Percentiles rank a stretch among this genome's conserved stretches.
These are phyloP conservation scores for Tilletia caries DNA, from an alignment of 1,284 basidiomycete species.

Conservation along the genomic window DNA sequence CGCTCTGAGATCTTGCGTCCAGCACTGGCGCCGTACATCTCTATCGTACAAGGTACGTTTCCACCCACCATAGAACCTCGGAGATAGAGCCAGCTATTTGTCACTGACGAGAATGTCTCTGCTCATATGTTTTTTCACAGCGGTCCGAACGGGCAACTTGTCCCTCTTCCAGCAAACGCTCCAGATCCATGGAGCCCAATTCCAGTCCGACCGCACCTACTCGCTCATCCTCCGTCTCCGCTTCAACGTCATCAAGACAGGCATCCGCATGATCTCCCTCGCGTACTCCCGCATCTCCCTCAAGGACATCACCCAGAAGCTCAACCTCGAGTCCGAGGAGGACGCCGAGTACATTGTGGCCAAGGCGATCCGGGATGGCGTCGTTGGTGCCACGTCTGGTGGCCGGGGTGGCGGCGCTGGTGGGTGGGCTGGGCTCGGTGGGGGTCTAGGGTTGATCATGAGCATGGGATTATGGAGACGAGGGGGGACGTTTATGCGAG, in stretches of 20 bases:
- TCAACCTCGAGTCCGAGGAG: slow-evolving; percentile 93
- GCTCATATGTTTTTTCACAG: no score
- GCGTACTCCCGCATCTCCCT: slow-evolving; percentile 94
- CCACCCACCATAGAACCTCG: no score
- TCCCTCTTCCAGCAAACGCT: slow-evolving; percentile 86
- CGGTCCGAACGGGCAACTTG: slow-evolving; percentile 89
- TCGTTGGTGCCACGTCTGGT: slow-evolving; percentile 73
- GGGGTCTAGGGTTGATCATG: slow-evolving; percentile 65
- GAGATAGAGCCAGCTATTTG: no score
- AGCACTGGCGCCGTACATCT: no score
- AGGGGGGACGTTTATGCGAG: slow-evolving; percentile 74
- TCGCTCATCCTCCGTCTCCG: slow-evolving; percentile 89
- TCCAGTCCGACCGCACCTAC: slow-evolving; percentile 83
- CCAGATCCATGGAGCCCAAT: slow-evolving; percentile 70
- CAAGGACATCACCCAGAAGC: slow-evolving; percentile 89
- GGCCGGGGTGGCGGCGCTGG: background rate
- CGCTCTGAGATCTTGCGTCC: no score
- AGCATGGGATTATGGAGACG: slow-evolving; percentile 87
- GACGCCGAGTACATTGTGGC: slow-evolving; percentile 99
- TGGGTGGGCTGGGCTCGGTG: background rate
- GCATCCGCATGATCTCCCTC: slow-evolving; percentile 87
- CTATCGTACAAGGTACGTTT: no score
- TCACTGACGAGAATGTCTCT: no score
- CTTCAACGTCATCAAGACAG: slow-evolving; percentile 99
- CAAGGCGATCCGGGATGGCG: slow-evolving; percentile 96